These are phyloP conservation scores for Calonectria pseudoturangicola DNA, from an alignment of 2,329 filamentous ascomycete species.

Conservation along the genomic window DNA sequence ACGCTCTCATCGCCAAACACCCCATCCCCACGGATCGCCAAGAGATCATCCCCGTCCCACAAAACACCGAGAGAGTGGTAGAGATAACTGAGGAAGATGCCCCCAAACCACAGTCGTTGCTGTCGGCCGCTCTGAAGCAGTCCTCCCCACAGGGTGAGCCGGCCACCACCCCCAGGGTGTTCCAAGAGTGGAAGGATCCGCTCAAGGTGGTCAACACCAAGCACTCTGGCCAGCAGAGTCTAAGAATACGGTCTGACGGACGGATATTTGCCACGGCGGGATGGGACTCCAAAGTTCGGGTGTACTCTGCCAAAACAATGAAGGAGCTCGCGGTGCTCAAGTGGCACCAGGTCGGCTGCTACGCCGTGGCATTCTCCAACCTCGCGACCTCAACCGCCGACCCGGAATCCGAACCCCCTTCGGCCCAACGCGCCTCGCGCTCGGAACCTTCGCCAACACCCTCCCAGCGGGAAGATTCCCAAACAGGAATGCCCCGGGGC, in stretches of 20 bases:
- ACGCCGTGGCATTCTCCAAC: conserved; percentile 83
- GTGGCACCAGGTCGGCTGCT: conserved; percentile 94
- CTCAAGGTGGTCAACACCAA: conserved; percentile 83
- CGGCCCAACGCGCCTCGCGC: conserved; percentile 1
- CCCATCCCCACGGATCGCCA: conserved; percentile 70
- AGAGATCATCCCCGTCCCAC: conserved; percentile 49
- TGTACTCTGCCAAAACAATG: conserved; percentile 88
- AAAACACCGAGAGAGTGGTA: conserved; percentile 50
- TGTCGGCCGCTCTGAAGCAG: conserved; percentile 51
- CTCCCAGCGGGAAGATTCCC: not conserved
- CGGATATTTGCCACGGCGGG: conserved; percentile 92
- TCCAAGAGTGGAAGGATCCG: conserved; percentile 65
- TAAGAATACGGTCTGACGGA: conserved; percentile 86
- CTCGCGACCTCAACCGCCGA: conserved; percentile 52
- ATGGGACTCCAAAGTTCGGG: conserved; percentile 88
- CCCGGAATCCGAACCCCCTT: conserved; percentile 44
- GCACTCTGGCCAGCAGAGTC: conserved; percentile 91
- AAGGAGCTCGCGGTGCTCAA: conserved; percentile 93
- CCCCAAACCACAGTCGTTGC: conserved; percentile 44
- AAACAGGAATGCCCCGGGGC: not conserved
- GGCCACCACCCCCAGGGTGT: conserved; percentile 40
- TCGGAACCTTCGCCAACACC: not conserved
- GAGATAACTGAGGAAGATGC: conserved; percentile 50
- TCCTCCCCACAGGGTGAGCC: not conserved
- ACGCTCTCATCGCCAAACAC: conserved; percentile 86